Evolutionary conservation across 2,329 filamentous ascomycete genomes (phyloP).

Genomic region (Hypomyces perniciosus): DNA sequence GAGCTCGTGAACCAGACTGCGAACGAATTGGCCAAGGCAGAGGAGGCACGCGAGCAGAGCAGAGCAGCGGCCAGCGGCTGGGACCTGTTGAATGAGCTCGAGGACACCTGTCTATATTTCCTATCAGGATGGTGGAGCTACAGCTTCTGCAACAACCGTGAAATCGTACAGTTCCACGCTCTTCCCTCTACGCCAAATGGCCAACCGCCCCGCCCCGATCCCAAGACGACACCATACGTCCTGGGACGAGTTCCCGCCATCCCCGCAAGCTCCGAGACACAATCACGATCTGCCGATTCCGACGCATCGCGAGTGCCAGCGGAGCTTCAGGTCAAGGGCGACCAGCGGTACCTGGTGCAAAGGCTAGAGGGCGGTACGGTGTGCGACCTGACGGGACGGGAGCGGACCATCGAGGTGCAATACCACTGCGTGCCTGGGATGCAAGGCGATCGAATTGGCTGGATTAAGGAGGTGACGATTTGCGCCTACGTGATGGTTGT

Average conservation of each 20-base stretch:
- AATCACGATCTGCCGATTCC: conserved; percentile 16
- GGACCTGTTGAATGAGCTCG: conserved; percentile 71
- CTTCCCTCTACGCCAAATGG: conserved; percentile 61
- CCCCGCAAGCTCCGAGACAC: conserved; percentile 22
- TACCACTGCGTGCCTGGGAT: conserved; percentile 72
- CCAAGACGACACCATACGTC: conserved; percentile 67
- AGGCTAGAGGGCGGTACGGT: conserved; percentile 70
- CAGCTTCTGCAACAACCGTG: conserved; percentile 82
- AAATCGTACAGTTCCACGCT: conserved; percentile 87
- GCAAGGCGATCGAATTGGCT: conserved; percentile 69
- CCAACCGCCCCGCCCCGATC: conserved; percentile 71
- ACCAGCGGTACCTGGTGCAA: conserved; percentile 82
- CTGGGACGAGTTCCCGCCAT: conserved; percentile 53
- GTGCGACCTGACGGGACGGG: conserved; percentile 78
- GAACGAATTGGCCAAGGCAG: conserved; percentile 60
- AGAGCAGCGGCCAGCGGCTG: conserved; percentile 72
- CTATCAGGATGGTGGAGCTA: conserved; percentile 94
- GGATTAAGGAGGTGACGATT: conserved; percentile 89
- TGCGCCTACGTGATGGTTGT: conserved; percentile 92
- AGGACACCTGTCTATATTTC: conserved; percentile 77
- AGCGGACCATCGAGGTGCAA: conserved; percentile 79
- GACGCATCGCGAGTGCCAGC: conserved; percentile 38
- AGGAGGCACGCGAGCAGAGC: conserved; percentile 73
- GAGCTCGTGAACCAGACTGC: conserved; percentile 57
- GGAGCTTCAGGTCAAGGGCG: conserved; percentile 73